These are phyloP conservation scores for Penicillium janthinellum DNA, from an alignment of 2,329 filamentous ascomycete genomes.

Conservation along the genomic window DNA sequence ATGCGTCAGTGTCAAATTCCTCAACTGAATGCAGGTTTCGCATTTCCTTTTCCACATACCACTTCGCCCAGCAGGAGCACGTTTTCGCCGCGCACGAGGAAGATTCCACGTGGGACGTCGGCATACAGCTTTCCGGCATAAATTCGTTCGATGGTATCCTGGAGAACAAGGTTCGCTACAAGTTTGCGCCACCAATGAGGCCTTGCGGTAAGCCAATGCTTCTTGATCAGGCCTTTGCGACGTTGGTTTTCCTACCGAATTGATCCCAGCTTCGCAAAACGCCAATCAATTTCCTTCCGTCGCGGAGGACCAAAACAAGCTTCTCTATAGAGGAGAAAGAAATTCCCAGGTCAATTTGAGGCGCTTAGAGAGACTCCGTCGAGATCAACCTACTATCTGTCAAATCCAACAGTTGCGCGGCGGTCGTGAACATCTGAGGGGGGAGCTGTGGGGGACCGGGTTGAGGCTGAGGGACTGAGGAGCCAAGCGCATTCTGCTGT, in stretches of 20 bases:
- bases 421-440: slow-evolving; percentile 98
- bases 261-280: slow-evolving; percentile 96
- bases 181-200: slow-evolving; percentile 1
- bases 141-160: slow-evolving; percentile 87
- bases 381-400: slow-evolving; percentile 78
- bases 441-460: slow-evolving; percentile 52
- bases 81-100: slow-evolving; percentile 93
- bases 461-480: slow-evolving; percentile 27
- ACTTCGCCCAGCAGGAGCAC: slow-evolving; percentile 95
- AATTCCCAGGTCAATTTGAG: background rate
- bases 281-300: slow-evolving; percentile 91
- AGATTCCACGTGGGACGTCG: slow-evolving; percentile 82
- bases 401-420: slow-evolving; percentile 89
- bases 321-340: slow-evolving; percentile 67
- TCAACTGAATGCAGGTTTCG: background rate
- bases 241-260: slow-evolving; percentile 67
- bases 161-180: slow-evolving; percentile 88
- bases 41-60: slow-evolving; percentile 40
- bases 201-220: slow-evolving; percentile 7
- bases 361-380: background rate
- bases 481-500: slow-evolving; percentile 34
- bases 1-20: slow-evolving; percentile 5
- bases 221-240: slow-evolving; percentile 4
- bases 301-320: slow-evolving; percentile 84
- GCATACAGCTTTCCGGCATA: slow-evolving; percentile 76